These are phyloP conservation scores for Arthromyces matolae DNA, from an alignment of 768 basidiomycete species.

Conservation along the genomic window DNA sequence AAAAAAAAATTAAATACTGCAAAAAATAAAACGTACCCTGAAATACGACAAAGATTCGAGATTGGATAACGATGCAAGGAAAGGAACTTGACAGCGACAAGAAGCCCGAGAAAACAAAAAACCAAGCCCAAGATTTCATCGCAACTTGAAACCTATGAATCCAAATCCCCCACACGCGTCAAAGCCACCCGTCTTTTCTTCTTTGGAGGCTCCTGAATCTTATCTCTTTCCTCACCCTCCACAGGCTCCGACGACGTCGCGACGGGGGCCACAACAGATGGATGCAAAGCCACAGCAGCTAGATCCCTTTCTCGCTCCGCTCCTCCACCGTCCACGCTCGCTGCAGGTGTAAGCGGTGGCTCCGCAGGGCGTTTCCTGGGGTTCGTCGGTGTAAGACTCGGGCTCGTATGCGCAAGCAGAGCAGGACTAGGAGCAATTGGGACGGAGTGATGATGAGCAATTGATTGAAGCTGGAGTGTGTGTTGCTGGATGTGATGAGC, in stretches of 20 bases:
- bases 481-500: constrained; percentile 89
- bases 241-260: constrained; percentile 9
- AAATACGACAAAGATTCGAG: constrained; percentile 1
- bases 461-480: constrained; percentile 84
- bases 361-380: constrained; percentile 40
- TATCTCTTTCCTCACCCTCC: constrained; percentile 22
- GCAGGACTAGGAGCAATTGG: constrained; percentile 40
- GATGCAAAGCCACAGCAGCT: background rate
- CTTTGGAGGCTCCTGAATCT: constrained; percentile 62
- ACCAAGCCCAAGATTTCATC: background rate
- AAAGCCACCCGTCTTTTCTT: constrained; percentile 82
- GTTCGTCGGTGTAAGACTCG: constrained; percentile 25
- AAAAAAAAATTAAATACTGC: too few relatives aligned
- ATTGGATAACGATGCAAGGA: background rate
- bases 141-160: constrained; percentile 16
- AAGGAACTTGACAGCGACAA: background rate
- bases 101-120: background rate
- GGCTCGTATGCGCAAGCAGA: constrained; percentile 24
- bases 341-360: constrained; percentile 46
- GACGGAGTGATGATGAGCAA: constrained; percentile 80
- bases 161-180: constrained; percentile 63
- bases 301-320: constrained; percentile 14
- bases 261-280: background rate
- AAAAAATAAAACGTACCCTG: too few relatives aligned
- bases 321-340: constrained; percentile 45